phyloP scores from a whole-genome alignment of 2,329 filamentous ascomycete species.

The Sporothrix schenckii region DNA sequence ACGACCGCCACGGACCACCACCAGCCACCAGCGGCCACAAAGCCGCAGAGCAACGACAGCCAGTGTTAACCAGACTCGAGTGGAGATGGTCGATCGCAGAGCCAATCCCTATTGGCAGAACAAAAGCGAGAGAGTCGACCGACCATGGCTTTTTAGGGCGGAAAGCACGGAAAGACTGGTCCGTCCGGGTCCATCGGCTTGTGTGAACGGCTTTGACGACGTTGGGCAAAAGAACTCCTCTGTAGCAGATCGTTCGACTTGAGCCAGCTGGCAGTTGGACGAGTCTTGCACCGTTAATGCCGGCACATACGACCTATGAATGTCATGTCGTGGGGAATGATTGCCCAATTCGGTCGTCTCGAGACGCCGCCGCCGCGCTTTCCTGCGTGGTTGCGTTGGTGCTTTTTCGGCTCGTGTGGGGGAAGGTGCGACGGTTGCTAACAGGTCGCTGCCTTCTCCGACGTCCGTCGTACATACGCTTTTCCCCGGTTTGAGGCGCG shows the following conservation, averaged over 20 bases:
- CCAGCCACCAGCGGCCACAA: neutral
- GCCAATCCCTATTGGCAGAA: neutral
- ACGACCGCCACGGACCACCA: too few relatives aligned
- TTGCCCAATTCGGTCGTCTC: neutral
- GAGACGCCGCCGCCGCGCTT: neutral
- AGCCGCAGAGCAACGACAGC: neutral
- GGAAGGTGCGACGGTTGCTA: neutral
- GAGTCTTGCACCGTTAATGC: neutral
- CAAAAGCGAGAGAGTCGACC: neutral
- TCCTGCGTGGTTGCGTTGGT: neutral
- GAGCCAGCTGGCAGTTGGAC: neutral
- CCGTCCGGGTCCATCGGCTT: constrained; percentile 19
- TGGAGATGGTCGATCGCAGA: neutral
- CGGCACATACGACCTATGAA: too few relatives aligned
- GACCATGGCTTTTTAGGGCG: neutral
- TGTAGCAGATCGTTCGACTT: neutral
- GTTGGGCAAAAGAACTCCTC: neutral
- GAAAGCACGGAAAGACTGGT: constrained; percentile 12
- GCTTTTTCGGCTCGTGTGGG: neutral
- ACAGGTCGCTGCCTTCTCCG: constrained; percentile 7
- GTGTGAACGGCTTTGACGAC: neutral
- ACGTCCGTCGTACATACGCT: constrained; percentile 33
- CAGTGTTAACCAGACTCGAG: neutral
- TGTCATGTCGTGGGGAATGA: neutral
- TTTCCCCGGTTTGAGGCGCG: constrained; percentile 9